Base-by-base conservation (phyloP, 2,329 filamentous ascomycete genomes). In the Pseudopyrenochaeta lycopersici region DNA sequence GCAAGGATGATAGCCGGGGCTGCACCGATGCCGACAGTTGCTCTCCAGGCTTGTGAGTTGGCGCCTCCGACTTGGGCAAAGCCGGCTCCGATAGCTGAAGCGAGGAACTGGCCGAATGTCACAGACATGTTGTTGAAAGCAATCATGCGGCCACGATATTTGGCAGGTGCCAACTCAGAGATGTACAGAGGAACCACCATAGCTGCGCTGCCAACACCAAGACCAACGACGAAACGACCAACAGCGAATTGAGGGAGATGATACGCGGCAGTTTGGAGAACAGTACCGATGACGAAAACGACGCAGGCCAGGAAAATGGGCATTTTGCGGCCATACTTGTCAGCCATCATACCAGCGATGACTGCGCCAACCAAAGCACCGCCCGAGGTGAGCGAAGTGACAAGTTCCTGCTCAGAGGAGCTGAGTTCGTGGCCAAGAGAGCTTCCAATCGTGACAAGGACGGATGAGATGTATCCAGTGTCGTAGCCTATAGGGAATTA, bases 361-460 rank as follows among this genome's bases (percentile, higher is more conserved):
- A 77, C 67, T 7, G 73, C 72, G 18, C 75, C 75, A 29, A 77
- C 59, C 32, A 77, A 68, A 6, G 75, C 75, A 21, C 72, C 75
- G 11, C 70, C 74, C 17, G 72, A 74, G 33, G 71, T 74, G 31
- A 77, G 63, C 11, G 72, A 72, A n/a, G 75, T 77, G 38, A 77
- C 72, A 6, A 74, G 64, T 52, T 77, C 75, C 49, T 77, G 71
- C 57, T 77, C 74, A 2, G 62, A 67, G 9, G 71, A 68, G 7
- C 53, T 68, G 36, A 73, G 62, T 29, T 59, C 56, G 23, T 66
- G 66, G 27, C 71, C 70, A 14, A 77, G 68, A 11, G 67, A 70
- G 2, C 46, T 70, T 14, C 73, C 73, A 23, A 77, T 68, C 0
- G 70, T 74, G 10, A 77, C 75, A 11, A 77, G 63, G 2, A 77